These are phyloP conservation scores for Porodaedalea pini DNA, from an alignment of 1,284 basidiomycete genomes.

Conservation along the genomic window DNA sequence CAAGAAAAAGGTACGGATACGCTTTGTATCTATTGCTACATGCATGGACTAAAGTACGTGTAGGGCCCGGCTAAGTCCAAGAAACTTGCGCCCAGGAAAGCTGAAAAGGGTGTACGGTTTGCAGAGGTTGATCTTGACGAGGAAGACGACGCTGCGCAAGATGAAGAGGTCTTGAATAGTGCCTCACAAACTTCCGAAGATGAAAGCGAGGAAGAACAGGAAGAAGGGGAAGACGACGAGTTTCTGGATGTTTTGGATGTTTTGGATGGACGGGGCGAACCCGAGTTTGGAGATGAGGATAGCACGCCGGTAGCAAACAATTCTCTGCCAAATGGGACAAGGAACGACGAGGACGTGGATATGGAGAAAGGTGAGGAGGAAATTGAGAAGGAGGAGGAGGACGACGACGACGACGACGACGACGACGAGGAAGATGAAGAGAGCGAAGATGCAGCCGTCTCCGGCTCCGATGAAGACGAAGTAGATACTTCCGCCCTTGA, in stretches of 20 bases:
- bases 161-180: conserved; percentile 29
- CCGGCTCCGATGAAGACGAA: conserved; percentile 58
- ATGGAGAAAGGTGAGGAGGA: conserved; percentile 34
- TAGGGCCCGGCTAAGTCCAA: conserved; percentile 1
- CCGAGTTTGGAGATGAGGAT: conserved; percentile 33
- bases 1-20: conserved; percentile 18
- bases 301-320: conserved; percentile 21
- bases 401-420: conserved; percentile 35
- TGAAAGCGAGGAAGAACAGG: conserved; percentile 40
- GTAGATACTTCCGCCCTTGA: conserved; percentile 57
- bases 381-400: conserved; percentile 36
- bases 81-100: conserved; percentile 5
- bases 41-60: neutral
- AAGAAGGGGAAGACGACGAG: conserved; percentile 53
- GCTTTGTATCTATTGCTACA: neutral
- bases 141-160: conserved; percentile 41
- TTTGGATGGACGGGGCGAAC: conserved; percentile 57
- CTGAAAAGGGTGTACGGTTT: conserved; percentile 37
- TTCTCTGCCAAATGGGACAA: conserved; percentile 22
- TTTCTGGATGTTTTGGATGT: conserved; percentile 68
- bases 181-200: conserved; percentile 30
- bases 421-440: conserved; percentile 35
- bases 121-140: conserved; percentile 67
- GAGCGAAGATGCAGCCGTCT: conserved; percentile 42
- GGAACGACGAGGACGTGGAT: conserved; percentile 24